Evolutionary conservation across 345 rosid species (phyloP).

Genomic region (Hevea brasiliensis): DNA sequence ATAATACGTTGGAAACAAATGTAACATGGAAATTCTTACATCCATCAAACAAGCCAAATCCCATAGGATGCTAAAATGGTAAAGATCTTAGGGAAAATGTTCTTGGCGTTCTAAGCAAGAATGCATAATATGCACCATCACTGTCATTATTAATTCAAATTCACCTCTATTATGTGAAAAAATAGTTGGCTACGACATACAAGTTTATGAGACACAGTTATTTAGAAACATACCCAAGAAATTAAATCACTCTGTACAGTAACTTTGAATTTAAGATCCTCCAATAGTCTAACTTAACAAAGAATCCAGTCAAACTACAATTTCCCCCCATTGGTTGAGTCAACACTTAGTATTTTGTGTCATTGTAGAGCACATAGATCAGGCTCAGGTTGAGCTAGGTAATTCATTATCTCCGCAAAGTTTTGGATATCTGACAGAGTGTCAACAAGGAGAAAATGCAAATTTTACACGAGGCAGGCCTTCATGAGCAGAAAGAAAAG

Average conservation of each 20-base stretch:
- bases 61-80: neutral
- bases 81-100: neutral
- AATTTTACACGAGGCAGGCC: neutral
- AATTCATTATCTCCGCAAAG: neutral
- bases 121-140: neutral
- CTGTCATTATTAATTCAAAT: neutral
- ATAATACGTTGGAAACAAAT: neutral
- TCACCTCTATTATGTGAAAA: neutral
- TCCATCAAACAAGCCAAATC: neutral
- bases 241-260: neutral
- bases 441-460: neutral
- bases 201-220: neutral
- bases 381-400: neutral
- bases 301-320: neutral
- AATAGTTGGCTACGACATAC: neutral
- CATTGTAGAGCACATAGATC: neutral
- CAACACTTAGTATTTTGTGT: neutral
- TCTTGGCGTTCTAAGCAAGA: neutral
- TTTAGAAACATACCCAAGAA: neutral
- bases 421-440: neutral
- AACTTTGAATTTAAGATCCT: neutral
- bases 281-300: neutral
- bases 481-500: neutral
- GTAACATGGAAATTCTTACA: constrained; percentile 1
- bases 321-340: neutral